phyloP scores from a whole-genome alignment of 345 rosid species.

The Aquilaria malaccensis region DNA sequence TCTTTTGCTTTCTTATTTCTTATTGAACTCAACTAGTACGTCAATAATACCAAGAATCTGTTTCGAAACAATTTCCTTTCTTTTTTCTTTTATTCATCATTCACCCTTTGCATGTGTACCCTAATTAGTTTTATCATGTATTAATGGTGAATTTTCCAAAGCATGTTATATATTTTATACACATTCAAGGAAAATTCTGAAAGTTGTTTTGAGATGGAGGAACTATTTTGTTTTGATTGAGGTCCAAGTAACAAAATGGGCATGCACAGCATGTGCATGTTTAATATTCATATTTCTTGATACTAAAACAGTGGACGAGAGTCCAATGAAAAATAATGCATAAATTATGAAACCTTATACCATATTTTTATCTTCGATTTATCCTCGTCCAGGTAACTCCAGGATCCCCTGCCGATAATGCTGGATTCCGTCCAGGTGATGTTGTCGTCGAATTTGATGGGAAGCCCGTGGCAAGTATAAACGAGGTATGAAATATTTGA shows the following conservation, averaged over 20 bases:
- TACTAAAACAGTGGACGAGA: too few relatives aligned
- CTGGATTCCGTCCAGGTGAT: constrained; percentile 86
- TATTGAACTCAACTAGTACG: background rate
- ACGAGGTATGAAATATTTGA: constrained; percentile 39
- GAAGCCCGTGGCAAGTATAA: constrained; percentile 64
- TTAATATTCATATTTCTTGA: too few relatives aligned
- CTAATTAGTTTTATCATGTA: too few relatives aligned
- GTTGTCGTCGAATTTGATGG: constrained; percentile 69
- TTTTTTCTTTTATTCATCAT: too few relatives aligned
- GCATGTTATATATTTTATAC: too few relatives aligned
- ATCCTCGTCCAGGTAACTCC: constrained; percentile 58
- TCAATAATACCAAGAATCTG: too few relatives aligned
- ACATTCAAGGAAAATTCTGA: too few relatives aligned
- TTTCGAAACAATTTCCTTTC: too few relatives aligned
- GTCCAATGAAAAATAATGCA: background rate
- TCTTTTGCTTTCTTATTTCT: background rate
- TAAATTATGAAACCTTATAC: background rate
- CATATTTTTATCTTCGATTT: background rate
- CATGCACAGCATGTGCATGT: background rate
- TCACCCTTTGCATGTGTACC: too few relatives aligned
- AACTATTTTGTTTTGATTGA: too few relatives aligned
- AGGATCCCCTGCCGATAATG: constrained; percentile 80
- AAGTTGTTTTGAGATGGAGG: too few relatives aligned
- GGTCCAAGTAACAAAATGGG: background rate
- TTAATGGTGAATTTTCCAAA: too few relatives aligned